A percentile compares a stretch with the other conserved stretches of the same genome.
phyloP scores from a whole-genome alignment of 345 rosid species.

The Gossypium longicalyx region DNA sequence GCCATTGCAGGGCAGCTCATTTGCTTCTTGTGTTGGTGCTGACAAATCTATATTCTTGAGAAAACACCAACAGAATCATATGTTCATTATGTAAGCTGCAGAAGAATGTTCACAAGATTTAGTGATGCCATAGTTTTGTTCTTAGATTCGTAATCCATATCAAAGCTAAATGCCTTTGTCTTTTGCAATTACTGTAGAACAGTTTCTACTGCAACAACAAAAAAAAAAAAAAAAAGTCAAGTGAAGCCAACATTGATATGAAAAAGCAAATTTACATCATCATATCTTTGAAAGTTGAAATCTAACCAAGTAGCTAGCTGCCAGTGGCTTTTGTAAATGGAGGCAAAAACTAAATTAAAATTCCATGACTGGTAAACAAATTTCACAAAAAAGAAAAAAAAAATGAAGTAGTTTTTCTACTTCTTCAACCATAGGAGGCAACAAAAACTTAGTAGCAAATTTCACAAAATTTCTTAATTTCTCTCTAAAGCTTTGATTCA shows the following conservation, averaged over 20 bases:
- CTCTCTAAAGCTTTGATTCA: background rate
- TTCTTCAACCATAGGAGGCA: background rate
- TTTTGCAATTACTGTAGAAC: background rate
- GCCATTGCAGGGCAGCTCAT: too few relatives aligned
- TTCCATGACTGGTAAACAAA: background rate
- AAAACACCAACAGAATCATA: background rate
- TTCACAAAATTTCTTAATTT: background rate
- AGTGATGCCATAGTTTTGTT: background rate
- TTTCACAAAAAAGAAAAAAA: background rate
- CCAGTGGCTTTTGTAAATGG: constrained; percentile 59
- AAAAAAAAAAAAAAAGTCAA: background rate
- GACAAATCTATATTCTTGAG: constrained; percentile 58
- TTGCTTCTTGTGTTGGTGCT: constrained; percentile 78
- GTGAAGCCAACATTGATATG: background rate
- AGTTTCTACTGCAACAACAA: background rate
- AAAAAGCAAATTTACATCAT: background rate
- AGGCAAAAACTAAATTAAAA: background rate
- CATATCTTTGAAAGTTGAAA: constrained; percentile 10
- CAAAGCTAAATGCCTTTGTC: background rate
- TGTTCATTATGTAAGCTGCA: background rate
- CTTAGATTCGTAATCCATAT: background rate
- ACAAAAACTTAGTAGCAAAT: background rate
- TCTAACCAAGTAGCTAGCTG: constrained; percentile 85
- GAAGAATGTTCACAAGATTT: background rate
- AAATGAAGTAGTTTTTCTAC: background rate